Evolutionary conservation across 2,329 filamentous ascomycete genomes (phyloP), one percentile per base, ranked within the genome.

Genomic region (Penicillium expansum): DNA sequence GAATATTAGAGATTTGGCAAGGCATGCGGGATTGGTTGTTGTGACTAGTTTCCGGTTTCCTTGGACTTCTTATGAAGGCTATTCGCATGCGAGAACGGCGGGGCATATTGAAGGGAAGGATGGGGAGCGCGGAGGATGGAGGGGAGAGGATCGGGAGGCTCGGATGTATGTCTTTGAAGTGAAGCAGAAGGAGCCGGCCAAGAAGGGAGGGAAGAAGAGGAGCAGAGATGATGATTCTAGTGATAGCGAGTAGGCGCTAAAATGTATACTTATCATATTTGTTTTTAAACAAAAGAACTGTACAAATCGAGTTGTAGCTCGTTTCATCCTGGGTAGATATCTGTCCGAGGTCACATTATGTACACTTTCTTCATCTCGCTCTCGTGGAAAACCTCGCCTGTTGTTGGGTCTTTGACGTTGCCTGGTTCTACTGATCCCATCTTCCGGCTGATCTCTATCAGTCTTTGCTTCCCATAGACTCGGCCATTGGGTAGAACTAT

Each of bases 1-100:
- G 94, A 97, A 97, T 76, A 83, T 97, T 27, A 84, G 87, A 35
- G 93, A 97, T 77, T 80, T 99, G 29, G 94, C 85, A 2, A 83
- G 93, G 7, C 91, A 96, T 68, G 73, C 73, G 41, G 76, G 77
- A n/a, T 54, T 80, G 60, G 67, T 70, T 58, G 74, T 80, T 55
- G 73, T 77, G 14, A 77, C 76, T 39, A 79, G 76, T 64, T 80
- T 80, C 59, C 73, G 63, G 38, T 80, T 81, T 57, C 77, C 78
- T 6, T 78, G 79, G 76, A 60, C 67, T 52, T 77, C 76, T 35
- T 80, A 80, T 66, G 70, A 75, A 33, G 74, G 76, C 4, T 80
- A 80, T 60, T 74, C 74, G 16, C 78, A 80, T 71, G 78, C 77
- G 8, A 67, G 78, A 49, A 80, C 78, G 0, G 57, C 77, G 5